Evolutionary conservation across 768 basidiomycete genomes (phyloP).

Genomic region (Pleurotus eryngii): DNA sequence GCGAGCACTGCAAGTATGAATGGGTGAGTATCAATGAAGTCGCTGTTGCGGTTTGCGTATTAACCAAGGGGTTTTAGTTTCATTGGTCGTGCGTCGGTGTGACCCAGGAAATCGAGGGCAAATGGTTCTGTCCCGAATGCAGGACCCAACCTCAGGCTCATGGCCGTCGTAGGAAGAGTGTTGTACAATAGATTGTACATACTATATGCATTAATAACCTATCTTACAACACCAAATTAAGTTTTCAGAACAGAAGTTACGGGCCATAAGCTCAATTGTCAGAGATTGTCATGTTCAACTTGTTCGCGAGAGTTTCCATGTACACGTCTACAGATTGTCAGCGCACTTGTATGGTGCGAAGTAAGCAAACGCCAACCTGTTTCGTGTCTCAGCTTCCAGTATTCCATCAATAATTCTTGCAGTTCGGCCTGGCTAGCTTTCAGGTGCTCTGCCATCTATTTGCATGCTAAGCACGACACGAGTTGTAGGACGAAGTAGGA

Average conservation of each 20-base stretch:
- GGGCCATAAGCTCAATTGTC: too few species aligned
- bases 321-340: constrained; percentile 56
- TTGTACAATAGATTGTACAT: too few species aligned
- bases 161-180: too few species aligned
- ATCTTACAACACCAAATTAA: too few species aligned
- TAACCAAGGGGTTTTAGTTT: constrained; percentile 43
- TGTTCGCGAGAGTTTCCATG: constrained; percentile 84
- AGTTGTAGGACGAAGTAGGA: neutral
- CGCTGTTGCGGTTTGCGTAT: neutral
- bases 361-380: constrained; percentile 46
- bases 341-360: constrained; percentile 1
- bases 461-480: neutral
- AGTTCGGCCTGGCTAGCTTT: constrained; percentile 73
- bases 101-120: constrained; percentile 50
- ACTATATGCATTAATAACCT: too few species aligned
- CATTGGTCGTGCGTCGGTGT: constrained; percentile 69
- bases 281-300: constrained; percentile 54
- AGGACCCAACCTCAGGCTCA: constrained; percentile 10
- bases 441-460: constrained; percentile 73
- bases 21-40: constrained; percentile 52
- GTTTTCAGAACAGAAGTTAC: too few species aligned
- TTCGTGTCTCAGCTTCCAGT: constrained; percentile 76
- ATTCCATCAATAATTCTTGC: constrained; percentile 78
- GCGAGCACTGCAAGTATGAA: constrained; percentile 64
- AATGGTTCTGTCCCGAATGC: constrained; percentile 77